Base-by-base conservation (phyloP, 169 alveolate genomes). In the Theileria orientalis region DNA sequence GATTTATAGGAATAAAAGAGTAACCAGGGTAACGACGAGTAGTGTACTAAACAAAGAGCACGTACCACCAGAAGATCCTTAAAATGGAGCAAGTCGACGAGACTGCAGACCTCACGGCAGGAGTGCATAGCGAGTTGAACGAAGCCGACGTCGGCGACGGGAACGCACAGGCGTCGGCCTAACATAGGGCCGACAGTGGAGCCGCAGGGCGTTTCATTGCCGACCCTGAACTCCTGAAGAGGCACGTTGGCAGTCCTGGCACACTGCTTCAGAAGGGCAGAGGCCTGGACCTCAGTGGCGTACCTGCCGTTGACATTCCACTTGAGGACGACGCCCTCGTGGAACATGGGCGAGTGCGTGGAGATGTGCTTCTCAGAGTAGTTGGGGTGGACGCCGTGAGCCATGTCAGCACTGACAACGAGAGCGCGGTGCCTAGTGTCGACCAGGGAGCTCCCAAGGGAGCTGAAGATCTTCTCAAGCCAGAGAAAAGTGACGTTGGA, bases 381-480 rank as follows among this genome's bases (percentile, higher is more conserved):
- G 83, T 96, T 96, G 8, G 99, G 99, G 77, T 97, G 98, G 21
- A 94, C 85, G 3, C 98, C 96, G 89, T 97, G 99, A 14, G 99
- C 98, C 97, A 95, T 95, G 87, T 97, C 88, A 19, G 70, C 78
- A 49, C 69, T 72, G 27, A 72, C 25, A 7, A 80, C 68, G 61
- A 80, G 41, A 0, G 84, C 64, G 9, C 84, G n/a, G 69, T 32
- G 72, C 74, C 75, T 61, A 40, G 62, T 68, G 13, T 40, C 72
- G 42, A 0, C 46, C 51, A 63, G 61, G 23, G 76, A 72, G 6
- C 72, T 6, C 32, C 78, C 84, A 52, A 80, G 51, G 13, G 76
- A 11, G 21, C 40, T 62, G 41, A 25, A 80, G n/a, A 80, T 29
- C 56, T 85, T 78, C 42, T 87, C 74, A 27, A 87, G 61, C 64